Percentiles rank a stretch among this genome's conserved stretches.
Evolutionary conservation across 306 rosid species (phyloP).

Genomic region (Mimosa pudica): DNA sequence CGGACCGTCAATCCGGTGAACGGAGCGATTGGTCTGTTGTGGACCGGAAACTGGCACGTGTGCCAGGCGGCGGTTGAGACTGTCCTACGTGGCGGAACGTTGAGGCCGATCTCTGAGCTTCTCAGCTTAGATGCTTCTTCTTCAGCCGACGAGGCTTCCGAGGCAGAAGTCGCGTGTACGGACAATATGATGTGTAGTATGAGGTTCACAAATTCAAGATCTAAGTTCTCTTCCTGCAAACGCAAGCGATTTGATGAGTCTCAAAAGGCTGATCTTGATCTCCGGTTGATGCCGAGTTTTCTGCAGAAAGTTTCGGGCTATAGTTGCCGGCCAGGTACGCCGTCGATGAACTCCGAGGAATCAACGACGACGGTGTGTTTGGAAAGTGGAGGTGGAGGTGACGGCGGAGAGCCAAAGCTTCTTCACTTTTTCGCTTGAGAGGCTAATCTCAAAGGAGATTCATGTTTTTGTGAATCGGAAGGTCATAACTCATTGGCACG

Average conservation of each 20-base stretch:
- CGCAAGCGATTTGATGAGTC: conserved; percentile 58
- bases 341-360: conserved; percentile 92
- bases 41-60: conserved; percentile 93
- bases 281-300: conserved; percentile 60
- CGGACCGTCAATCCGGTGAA: conserved; percentile 83
- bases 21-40: conserved; percentile 82
- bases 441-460: conserved; percentile 21
- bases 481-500: conserved; percentile 42
- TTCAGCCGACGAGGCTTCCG: conserved; percentile 59
- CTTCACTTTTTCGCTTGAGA: conserved; percentile 71
- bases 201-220: conserved; percentile 47
- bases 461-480: conserved; percentile 43
- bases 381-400: conserved; percentile 56
- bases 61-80: conserved; percentile 93
- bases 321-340: conserved; percentile 59
- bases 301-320: conserved; percentile 37
- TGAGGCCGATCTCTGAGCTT: conserved; percentile 68
- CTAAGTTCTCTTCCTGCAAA: conserved; percentile 42
- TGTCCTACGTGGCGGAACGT: conserved; percentile 72
- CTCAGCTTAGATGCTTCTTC: conserved; percentile 39
- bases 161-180: conserved; percentile 63
- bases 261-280: conserved; percentile 67
- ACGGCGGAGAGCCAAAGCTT: conserved; percentile 57
- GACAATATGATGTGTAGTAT: conserved; percentile 47
- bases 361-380: conserved; percentile 73